These are phyloP conservation scores for Aeschynomene evenia DNA, from an alignment of 306 rosid genomes.

Conservation along the genomic window DNA sequence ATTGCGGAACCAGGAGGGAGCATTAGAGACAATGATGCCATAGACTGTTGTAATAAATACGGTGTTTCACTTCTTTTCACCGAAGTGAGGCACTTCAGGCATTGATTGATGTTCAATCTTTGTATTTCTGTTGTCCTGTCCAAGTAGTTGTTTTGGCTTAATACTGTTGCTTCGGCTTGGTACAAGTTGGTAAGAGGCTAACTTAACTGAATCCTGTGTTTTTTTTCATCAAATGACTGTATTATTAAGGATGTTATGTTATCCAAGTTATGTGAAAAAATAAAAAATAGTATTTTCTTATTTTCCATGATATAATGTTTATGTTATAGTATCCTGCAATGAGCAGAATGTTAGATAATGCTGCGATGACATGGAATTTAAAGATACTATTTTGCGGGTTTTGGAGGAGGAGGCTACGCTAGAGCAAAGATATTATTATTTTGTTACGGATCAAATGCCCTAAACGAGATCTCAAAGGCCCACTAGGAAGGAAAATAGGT, in stretches of 20 bases:
- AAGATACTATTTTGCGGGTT: too few relatives aligned
- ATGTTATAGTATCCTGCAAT: background rate
- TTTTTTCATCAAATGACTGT: conserved; percentile 15
- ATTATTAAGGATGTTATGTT: background rate
- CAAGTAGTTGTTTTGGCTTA: background rate
- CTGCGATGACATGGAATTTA: background rate
- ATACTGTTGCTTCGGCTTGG: background rate
- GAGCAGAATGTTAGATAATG: background rate
- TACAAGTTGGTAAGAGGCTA: background rate
- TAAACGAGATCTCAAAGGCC: too few relatives aligned
- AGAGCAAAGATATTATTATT: too few relatives aligned
- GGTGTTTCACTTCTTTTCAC: conserved; percentile 88
- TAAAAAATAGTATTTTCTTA: conserved; percentile 17
- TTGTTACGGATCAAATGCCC: too few relatives aligned
- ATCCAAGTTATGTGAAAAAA: conserved; percentile 6
- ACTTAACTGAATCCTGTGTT: background rate
- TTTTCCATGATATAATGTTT: background rate
- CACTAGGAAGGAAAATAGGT: too few relatives aligned
- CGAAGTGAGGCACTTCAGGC: conserved; percentile 86
- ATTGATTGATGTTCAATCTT: conserved; percentile 43
- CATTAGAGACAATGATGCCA: conserved; percentile 79
- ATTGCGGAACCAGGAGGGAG: conserved; percentile 95
- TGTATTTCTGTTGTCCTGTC: background rate
- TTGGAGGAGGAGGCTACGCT: too few relatives aligned
- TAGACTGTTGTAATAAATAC: conserved; percentile 84